phyloP scores from a whole-genome alignment of 768 basidiomycete genomes.

The Mycena sanguinolenta region DNA sequence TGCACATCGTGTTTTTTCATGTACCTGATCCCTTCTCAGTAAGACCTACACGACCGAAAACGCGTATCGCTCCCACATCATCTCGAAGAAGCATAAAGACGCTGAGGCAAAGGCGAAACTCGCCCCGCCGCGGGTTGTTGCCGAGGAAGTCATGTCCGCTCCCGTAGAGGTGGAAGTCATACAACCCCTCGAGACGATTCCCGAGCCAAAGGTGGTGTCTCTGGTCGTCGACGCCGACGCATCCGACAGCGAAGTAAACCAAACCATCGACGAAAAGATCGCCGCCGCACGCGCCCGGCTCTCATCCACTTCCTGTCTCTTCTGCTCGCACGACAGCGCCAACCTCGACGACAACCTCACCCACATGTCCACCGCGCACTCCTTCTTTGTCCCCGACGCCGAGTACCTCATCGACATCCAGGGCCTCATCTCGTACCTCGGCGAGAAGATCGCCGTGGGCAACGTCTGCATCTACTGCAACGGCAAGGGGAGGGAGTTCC shows the following conservation, averaged over 20 bases:
- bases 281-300: conserved; percentile 77
- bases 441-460: conserved; percentile 93
- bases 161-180: conserved; percentile 28
- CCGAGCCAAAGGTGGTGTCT: conserved; percentile 35
- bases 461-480: conserved; percentile 95
- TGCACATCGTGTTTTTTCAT: conserved; percentile 17
- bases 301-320: conserved; percentile 82
- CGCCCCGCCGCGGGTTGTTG: conserved; percentile 6
- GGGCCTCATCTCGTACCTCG: conserved; percentile 88
- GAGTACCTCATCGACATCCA: conserved; percentile 88
- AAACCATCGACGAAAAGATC: conserved; percentile 81
- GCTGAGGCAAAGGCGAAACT: conserved; percentile 66
- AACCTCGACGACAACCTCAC: conserved; percentile 76
- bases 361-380: conserved; percentile 91
- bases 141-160: conserved; percentile 36
- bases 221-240: conserved; percentile 50
- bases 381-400: conserved; percentile 96
- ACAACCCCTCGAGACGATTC: conserved; percentile 32
- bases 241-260: conserved; percentile 61
- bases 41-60: conserved; percentile 93
- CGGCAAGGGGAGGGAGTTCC: conserved; percentile 84
- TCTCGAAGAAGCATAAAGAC: conserved; percentile 92
- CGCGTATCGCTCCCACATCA: conserved; percentile 88
- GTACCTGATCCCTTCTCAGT: conserved; percentile 54
- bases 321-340: conserved; percentile 72